A percentile compares a stretch with the other conserved stretches of the same genome.
These are phyloP conservation scores for Metschnikowia kunwiensis DNA, from an alignment of 805 yeast genomes.

Conservation along the genomic window DNA sequence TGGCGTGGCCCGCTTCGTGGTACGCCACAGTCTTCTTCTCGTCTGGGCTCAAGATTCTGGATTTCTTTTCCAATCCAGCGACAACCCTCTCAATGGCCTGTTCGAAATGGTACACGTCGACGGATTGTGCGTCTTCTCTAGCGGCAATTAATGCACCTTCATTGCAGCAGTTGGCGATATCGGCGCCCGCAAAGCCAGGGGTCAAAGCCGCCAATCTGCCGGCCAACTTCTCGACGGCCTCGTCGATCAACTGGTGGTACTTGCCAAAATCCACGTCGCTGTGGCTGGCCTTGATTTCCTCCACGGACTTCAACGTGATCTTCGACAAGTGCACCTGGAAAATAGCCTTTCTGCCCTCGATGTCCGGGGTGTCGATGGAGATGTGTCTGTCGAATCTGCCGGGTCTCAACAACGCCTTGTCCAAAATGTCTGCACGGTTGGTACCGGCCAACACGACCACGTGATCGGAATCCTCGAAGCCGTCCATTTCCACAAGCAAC, in stretches of 20 bases:
- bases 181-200: constrained; percentile 98
- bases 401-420: constrained; percentile 90
- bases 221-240: constrained; percentile 46
- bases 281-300: constrained; percentile 35
- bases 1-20: constrained; percentile 99
- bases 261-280: constrained; percentile 39
- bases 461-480: constrained; percentile 86
- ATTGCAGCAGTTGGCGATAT: constrained; percentile 93
- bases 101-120: constrained; percentile 80
- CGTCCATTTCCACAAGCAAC: constrained; percentile 97
- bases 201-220: constrained; percentile 94
- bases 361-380: constrained; percentile 86
- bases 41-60: constrained; percentile 75
- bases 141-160: constrained; percentile 98
- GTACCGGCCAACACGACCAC: constrained; percentile 98
- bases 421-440: constrained; percentile 90
- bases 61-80: constrained; percentile 92
- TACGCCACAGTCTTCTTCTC: constrained; percentile 92
- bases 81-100: constrained; percentile 96
- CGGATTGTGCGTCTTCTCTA: constrained; percentile 66
- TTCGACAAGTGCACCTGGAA: constrained; percentile 81
- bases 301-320: constrained; percentile 49
- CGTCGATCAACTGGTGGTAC: constrained; percentile 36
- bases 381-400: constrained; percentile 97
- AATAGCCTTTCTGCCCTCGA: constrained; percentile 91